Evolutionary conservation across 2,329 filamentous ascomycete species (phyloP), one percentile per base, ranked within the genome.

Genomic region (Grosmannia serpens): DNA sequence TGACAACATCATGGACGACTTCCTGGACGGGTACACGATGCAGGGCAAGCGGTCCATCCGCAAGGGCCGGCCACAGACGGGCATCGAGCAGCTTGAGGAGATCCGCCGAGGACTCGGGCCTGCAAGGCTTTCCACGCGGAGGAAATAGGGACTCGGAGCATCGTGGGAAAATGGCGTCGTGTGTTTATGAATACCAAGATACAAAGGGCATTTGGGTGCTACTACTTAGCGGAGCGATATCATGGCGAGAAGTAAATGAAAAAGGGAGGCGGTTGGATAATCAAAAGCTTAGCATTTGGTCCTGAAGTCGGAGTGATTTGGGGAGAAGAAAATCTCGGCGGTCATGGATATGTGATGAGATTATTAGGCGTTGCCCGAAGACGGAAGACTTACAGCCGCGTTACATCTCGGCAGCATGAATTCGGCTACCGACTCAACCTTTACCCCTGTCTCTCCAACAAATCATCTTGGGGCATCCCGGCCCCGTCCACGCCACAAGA

Each of bases 1-100:
- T 71, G 86, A 96, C 69, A 82, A 78, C 61, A 90, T 97, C 69
- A 84, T 99, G 78, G 92, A 97, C 68, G 91, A 96, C 59, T 99
- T 99, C 73, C 74, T 97, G 29, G 88, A 85, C 10, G 84, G 78
- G 38, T 87, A 89, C 68, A 82, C 82, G 11, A 86, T 84, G 72
- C 80, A 80, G 27, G 87, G 87, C 2, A 91, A 90, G 74, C 86
- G 85, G 70, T 76, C 79, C 13, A 81, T 90, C 24, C 92, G 91
- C 75, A 90, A 91, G 73, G 86, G 86, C 22, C 89, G 87, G 68
- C 84, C 87, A 63, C 86, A 88, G 69, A 88, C 81, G 60, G 94
- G 94, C 0, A 78, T 96, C 63, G 85, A 89, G 71, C 89, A 97
- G 75, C 76, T 97, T 61, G 94, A 97, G 64, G 92, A 97, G 73